Conservation (phyloP, 192 early-diverging fungal species). For the Backusella circina region DNA sequence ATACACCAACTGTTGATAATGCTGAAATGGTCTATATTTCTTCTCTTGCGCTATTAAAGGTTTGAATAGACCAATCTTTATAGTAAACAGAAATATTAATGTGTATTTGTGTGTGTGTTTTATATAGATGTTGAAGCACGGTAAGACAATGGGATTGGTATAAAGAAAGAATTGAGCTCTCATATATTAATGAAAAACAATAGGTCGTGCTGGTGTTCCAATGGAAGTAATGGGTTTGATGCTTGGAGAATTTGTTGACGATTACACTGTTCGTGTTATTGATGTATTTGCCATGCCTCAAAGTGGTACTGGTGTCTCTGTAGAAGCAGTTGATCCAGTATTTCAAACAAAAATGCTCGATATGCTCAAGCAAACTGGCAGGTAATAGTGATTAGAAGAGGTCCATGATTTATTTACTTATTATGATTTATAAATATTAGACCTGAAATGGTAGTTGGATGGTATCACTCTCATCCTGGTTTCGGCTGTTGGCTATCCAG, state of each 20-base stretch:
- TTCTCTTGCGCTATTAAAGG: slow-evolving; percentile 94
- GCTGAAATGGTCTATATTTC: slow-evolving; percentile 99
- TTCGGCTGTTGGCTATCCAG: slow-evolving; percentile 99
- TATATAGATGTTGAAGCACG: slow-evolving; percentile 84
- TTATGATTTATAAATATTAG: slow-evolving; percentile 36
- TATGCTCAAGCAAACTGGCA: slow-evolving; percentile 98
- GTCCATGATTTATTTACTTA: not conserved
- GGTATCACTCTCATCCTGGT: slow-evolving; percentile 99
- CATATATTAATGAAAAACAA: not conserved
- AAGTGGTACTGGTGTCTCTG: slow-evolving; percentile 97
- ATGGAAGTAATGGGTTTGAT: slow-evolving; percentile 99
- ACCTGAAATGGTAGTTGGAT: slow-evolving; percentile 99
- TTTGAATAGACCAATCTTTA: slow-evolving; percentile 20
- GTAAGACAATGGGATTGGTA: slow-evolving; percentile 29
- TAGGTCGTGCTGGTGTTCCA: slow-evolving; percentile 93
- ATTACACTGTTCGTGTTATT: slow-evolving; percentile 98
- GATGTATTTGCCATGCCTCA: slow-evolving; percentile 99
- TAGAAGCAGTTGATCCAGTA: slow-evolving; percentile 98
- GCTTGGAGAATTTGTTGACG: slow-evolving; percentile 99
- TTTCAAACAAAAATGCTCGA: slow-evolving; percentile 99
- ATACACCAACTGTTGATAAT: slow-evolving; percentile 94
- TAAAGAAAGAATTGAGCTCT: not conserved
- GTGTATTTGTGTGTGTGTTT: not conserved
- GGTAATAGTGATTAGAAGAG: slow-evolving; percentile 44
- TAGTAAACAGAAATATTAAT: not conserved